These are phyloP conservation scores for Rubus idaeus DNA, from an alignment of 306 rosid species.

Conservation along the genomic window DNA sequence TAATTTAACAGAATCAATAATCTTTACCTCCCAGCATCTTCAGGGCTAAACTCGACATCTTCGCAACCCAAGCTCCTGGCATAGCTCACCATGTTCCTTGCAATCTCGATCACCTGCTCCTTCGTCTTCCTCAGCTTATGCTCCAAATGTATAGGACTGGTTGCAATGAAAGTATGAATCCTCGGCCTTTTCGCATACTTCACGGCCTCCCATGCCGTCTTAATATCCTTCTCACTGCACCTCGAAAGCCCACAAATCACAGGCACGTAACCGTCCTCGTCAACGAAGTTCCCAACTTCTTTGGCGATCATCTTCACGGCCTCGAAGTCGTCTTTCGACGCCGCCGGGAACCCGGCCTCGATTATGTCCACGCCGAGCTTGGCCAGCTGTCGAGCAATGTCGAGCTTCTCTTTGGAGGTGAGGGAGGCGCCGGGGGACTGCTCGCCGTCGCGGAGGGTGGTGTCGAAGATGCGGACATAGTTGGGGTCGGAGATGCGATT, in stretches of 20 bases:
- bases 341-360: constrained; percentile 91
- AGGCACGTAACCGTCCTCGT: constrained; percentile 66
- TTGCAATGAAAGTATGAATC: constrained; percentile 87
- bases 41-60: constrained; percentile 93
- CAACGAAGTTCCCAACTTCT: constrained; percentile 79
- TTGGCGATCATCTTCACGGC: constrained; percentile 71
- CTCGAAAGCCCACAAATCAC: constrained; percentile 88
- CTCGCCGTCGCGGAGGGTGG: constrained; percentile 99
- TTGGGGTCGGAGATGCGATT: constrained; percentile 70
- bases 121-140: constrained; percentile 70
- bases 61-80: constrained; percentile 87
- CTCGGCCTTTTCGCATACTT: constrained; percentile 76
- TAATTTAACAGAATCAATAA: not conserved
- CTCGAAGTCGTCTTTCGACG: constrained; percentile 80
- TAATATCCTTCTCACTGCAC: constrained; percentile 79
- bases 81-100: constrained; percentile 68
- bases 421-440: constrained; percentile 98
- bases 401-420: constrained; percentile 84
- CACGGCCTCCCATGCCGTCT: constrained; percentile 91
- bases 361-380: constrained; percentile 92
- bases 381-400: constrained; percentile 80
- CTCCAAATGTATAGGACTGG: constrained; percentile 87
- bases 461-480: constrained; percentile 86
- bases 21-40: constrained; percentile 92
- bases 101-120: constrained; percentile 67